These are phyloP conservation scores for Nannizziopsis barbatae DNA, from an alignment of 2,329 filamentous ascomycete species.

Conservation along the genomic window DNA sequence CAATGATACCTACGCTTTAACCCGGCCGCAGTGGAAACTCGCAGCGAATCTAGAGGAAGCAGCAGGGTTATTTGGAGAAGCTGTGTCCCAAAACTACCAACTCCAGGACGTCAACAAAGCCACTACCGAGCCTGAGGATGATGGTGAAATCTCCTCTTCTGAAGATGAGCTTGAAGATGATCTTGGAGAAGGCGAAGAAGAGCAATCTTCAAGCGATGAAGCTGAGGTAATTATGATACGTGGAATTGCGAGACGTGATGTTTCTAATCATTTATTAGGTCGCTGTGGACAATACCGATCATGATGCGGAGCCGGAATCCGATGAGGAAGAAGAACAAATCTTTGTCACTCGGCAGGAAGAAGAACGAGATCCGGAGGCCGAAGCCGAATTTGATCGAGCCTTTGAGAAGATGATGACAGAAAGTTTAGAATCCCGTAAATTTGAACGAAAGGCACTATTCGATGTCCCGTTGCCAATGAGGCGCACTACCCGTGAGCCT, in stretches of 20 bases:
- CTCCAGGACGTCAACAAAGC: slow-evolving; percentile 58
- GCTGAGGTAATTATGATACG: slow-evolving; percentile 27
- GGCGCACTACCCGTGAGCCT: slow-evolving; percentile 52
- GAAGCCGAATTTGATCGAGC: slow-evolving; percentile 97
- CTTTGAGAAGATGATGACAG: slow-evolving; percentile 96
- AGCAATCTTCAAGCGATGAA: slow-evolving; percentile 41
- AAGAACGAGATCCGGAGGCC: slow-evolving; percentile 80
- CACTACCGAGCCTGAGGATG: slow-evolving; percentile 61
- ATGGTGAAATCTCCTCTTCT: slow-evolving; percentile 56
- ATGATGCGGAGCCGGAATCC: slow-evolving; percentile 40
- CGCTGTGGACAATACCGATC: slow-evolving; percentile 37
- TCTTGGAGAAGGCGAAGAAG: slow-evolving; percentile 46
- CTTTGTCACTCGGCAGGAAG: slow-evolving; percentile 79
- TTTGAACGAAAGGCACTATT: slow-evolving; percentile 92
- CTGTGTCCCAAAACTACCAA: slow-evolving; percentile 84
- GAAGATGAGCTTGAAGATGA: slow-evolving; percentile 65
- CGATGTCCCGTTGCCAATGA: slow-evolving; percentile 93
- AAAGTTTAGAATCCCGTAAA: slow-evolving; percentile 89
- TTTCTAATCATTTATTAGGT: slow-evolving; percentile 13
- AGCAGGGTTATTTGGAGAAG: slow-evolving; percentile 67
- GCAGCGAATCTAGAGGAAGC: slow-evolving; percentile 73
- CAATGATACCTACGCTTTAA: slow-evolving; percentile 76
- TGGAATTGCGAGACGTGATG: not conserved
- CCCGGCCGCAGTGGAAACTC: slow-evolving; percentile 87
- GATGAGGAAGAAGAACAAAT: slow-evolving; percentile 78